Base-by-base conservation (phyloP, 108 stramenopile species). In the Bacterosira constricta region DNA sequence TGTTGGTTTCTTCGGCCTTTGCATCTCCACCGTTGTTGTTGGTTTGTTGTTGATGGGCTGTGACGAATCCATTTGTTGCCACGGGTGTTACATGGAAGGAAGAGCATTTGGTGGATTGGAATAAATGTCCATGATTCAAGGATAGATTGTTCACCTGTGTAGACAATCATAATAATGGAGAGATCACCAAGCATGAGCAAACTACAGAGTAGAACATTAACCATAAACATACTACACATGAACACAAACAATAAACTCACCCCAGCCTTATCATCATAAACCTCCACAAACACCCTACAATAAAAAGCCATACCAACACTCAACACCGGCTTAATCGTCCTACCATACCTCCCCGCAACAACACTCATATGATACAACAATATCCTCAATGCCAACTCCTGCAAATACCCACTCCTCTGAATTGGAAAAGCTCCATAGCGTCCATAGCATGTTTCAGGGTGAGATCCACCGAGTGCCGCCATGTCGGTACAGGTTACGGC, bases 401-500 rank as follows among this genome's bases (percentile, higher is more conserved):
- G 98, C 51, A 97, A 63, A 60, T 96, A 98, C n/a, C 80, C 82
- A 4, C 85, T 86, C 18, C 85, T 74, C 51, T 81, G 89, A 31
- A 97, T 87, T 7, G 98, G 96, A 82, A 98, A 86, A 29, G 82
- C 64, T 6, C 86, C 93, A 72, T 99, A 98, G 37, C 96, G 86
- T 18, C 96, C 92, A 66, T 92, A 98, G 71, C 96, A 97, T 0
- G 91, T 90, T 66, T 98, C 96, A 2, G 97, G 93, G 76, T 96
- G 96, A 5, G 87, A 87, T 32, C 99, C 99, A 13, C 93, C 90
- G 52, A 99, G 73, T 21, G 96, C 97, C 2, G 95, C 90, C 96
- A 99, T 97, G 69, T 99, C 99, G 23, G 99, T 99, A 73, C 96
- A 97, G 0, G 99, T 99, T 36, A 99, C 78, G 71, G 92, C 92